Evolutionary conservation across 2,329 filamentous ascomycete genomes (phyloP), one percentile per base, ranked within the genome.

Genomic region (Cercospora brassicicola): DNA sequence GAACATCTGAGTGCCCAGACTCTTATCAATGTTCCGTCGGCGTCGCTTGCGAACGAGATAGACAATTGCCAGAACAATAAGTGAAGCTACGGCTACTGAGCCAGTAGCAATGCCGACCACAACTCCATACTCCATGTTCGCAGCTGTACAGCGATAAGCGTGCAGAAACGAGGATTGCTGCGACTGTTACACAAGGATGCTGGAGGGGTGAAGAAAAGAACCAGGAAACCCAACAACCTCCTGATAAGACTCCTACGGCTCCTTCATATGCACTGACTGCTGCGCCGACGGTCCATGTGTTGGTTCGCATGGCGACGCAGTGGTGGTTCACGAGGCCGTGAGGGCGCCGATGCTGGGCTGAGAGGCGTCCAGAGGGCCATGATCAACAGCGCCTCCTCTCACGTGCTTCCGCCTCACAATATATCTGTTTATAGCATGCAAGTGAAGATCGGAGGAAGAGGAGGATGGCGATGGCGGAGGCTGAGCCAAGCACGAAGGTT

Each of bases 21-120:
- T 57, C 33, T 42, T 45, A 20, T 59, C 33, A 4, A 64, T 59
- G 1, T 42, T 42, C 9, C n/a, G 51, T 18, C 33, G 26, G 8
- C 33, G 51, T 45, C 53, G 55, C 23, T 36, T 33, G 33, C 53
- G 62, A 8, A 59, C 20, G 10, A 57, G 26, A 53, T 57, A 64
- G 62, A 64, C 33, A 11, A 64, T 48, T 9, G 33, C 26, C 9
- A 64, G 51, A 11, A 59, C 33, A 15, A 59, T 13, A 13, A 64
- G 28, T 42, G 62, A 64, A 18, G n/a, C 23, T 13, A 64, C 9
- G 23, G 62, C 62, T 23, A 64, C 51, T 2, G 62, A 64, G 11
- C 62, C 62, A 18, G 62, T 64, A 30, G 62, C 62, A 64, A 64
- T 48, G 62, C 51, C 62, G 11, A 64, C 51, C 15, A 59, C 39